These are phyloP conservation scores for Vitis cinerea DNA, from an alignment of 164 flowering plant species.

Conservation along the genomic window DNA sequence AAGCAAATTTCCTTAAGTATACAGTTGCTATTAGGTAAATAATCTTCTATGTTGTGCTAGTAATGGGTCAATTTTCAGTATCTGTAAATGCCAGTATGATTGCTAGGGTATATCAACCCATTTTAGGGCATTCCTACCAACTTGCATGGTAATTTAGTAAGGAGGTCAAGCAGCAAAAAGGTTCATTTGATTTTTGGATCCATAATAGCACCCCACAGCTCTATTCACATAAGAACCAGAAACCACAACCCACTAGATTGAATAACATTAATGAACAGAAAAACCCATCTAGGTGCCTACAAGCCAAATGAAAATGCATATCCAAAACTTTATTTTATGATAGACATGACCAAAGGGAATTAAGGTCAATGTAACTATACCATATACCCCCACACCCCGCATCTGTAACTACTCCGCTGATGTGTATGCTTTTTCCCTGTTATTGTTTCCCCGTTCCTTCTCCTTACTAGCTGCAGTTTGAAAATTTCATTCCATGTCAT, in stretches of 20 bases:
- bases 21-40: too few species aligned
- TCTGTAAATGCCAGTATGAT: background rate
- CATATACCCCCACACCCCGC: constrained; percentile 36
- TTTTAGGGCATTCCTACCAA: background rate
- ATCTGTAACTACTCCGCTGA: constrained; percentile 19
- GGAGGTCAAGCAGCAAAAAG: background rate
- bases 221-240: background rate
- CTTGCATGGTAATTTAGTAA: background rate
- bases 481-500: constrained; percentile 1
- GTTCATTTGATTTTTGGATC: background rate
- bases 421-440: constrained; percentile 9
- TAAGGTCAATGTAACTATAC: constrained; percentile 23
- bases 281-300: constrained; percentile 6
- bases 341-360: background rate
- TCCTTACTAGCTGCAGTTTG: constrained; percentile 11
- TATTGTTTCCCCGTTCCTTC: constrained; percentile 6
- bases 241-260: constrained; percentile 6
- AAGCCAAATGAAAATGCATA: constrained; percentile 1
- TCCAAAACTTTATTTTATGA: constrained; percentile 16
- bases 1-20: too few species aligned
- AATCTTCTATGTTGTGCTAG: too few species aligned
- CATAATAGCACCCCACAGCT: background rate
- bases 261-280: background rate
- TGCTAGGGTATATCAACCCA: background rate
- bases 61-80: too few species aligned